Conservation (phyloP, 179 eudicot species). For the Silene coronaria region DNA sequence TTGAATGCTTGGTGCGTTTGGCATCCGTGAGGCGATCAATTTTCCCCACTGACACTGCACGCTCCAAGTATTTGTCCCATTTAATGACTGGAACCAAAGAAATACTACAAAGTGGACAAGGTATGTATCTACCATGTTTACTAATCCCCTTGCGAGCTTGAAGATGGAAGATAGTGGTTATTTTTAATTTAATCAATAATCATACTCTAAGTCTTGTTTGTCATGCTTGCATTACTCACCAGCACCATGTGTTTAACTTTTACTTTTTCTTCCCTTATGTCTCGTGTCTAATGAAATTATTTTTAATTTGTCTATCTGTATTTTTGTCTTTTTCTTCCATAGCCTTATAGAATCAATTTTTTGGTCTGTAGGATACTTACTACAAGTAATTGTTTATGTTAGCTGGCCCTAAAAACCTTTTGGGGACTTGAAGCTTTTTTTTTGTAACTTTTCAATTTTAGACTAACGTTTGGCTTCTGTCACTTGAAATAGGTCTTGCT, state of each 20-base stretch:
- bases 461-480: slow-evolving; percentile 8
- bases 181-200: not conserved
- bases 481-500: slow-evolving; percentile 64
- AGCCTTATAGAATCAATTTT: not conserved
- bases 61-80: slow-evolving; percentile 84
- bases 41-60: slow-evolving; percentile 62
- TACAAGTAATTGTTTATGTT: not conserved
- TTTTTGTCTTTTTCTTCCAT: not conserved
- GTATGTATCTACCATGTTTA: slow-evolving; percentile 29
- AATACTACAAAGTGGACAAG: slow-evolving; percentile 80
- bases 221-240: not conserved
- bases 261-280: too few relatives aligned
- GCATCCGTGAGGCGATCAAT: slow-evolving; percentile 93
- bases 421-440: not conserved
- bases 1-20: slow-evolving; percentile 91
- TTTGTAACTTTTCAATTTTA: not conserved
- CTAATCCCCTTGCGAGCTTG: not conserved
- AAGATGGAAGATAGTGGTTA: not conserved
- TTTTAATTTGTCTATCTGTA: not conserved
- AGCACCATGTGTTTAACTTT: too few relatives aligned
- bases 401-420: not conserved
- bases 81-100: slow-evolving; percentile 92
- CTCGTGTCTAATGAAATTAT: not conserved
- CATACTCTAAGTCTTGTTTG: not conserved
- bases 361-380: not conserved